These are phyloP conservation scores for Entomortierella beljakovae DNA, from an alignment of 192 early-diverging fungal genomes.

Conservation along the genomic window DNA sequence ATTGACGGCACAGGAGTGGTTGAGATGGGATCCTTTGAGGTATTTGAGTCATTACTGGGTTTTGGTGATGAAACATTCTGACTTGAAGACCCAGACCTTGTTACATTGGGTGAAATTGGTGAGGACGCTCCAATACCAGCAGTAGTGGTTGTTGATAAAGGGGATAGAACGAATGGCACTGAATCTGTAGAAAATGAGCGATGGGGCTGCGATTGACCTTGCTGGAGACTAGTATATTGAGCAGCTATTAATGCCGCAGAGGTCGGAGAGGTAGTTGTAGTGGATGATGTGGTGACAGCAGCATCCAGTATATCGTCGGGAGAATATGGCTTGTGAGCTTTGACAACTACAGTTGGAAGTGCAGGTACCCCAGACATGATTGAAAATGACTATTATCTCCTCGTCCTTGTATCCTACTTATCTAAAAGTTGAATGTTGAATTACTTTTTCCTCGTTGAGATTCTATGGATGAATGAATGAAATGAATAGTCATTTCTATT, in stretches of 20 bases:
- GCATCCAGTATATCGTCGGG: conserved; percentile 18
- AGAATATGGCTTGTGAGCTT: conserved; percentile 25
- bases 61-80: background rate
- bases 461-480: background rate
- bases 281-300: background rate
- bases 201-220: background rate
- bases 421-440: background rate
- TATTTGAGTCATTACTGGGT: background rate
- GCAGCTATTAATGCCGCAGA: background rate
- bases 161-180: background rate
- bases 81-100: background rate
- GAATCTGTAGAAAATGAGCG: background rate
- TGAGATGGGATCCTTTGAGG: background rate
- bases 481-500: no score
- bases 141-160: background rate
- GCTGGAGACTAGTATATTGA: background rate
- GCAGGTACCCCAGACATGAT: conserved; percentile 22
- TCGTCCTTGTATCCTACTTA: background rate
- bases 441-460: background rate
- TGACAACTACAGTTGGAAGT: conserved; percentile 37
- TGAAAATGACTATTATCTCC: background rate
- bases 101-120: background rate
- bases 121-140: background rate
- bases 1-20: background rate
- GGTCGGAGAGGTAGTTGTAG: background rate